Base-by-base conservation (phyloP, 2,329 filamentous ascomycete genomes). In the Drechslerella dactyloides region DNA sequence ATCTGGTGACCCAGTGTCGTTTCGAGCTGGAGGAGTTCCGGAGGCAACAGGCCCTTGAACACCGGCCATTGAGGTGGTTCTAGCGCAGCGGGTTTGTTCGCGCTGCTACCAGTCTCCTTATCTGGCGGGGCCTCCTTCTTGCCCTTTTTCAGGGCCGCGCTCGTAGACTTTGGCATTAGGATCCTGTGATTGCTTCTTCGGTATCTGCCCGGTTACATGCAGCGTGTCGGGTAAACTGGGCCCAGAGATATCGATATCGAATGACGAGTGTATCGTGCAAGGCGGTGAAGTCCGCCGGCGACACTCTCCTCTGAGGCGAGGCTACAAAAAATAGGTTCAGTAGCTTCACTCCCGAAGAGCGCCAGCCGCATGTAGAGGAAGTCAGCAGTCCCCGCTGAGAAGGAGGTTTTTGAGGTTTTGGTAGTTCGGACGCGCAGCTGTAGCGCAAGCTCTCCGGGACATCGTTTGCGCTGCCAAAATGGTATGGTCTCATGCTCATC, bases 1-100 rank as follows among this genome's bases (percentile, higher is more conserved):
- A 96, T 90, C 77, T 92, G 91, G 73, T 85, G 82, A 13, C 81
- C 78, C 13, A 81, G 81, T 48, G 86, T 81, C 0, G 85, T 81
- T 33, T 86, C 82, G 27, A 90, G 82, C 6, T 79, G 77, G 13
- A 96, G 85, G 75, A 89, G 84, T 52, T 84, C 81, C 50, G 89
- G 80, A 51, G 90, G 88, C 48, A 92, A 80, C 8, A 87, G 79
- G 15, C 91, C 90, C 74, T 84, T 85, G 78, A 96, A 86, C 21
- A 82, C 80, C 37, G 91, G 90, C 91, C 91, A 93, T 76, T 87
- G 82, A 53, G 85, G 84, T 35, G 82, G 79, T 19, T 73, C 55
- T 21, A 42, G 35, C 3, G 30, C 40, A 50, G 80, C 76, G 46
- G 65, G 30, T 23, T 37, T 59, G 48, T 56, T 19, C 5, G 44